These are phyloP conservation scores for Ampelomyces quisqualis DNA, from an alignment of 2,329 filamentous ascomycete genomes.

Conservation along the genomic window DNA sequence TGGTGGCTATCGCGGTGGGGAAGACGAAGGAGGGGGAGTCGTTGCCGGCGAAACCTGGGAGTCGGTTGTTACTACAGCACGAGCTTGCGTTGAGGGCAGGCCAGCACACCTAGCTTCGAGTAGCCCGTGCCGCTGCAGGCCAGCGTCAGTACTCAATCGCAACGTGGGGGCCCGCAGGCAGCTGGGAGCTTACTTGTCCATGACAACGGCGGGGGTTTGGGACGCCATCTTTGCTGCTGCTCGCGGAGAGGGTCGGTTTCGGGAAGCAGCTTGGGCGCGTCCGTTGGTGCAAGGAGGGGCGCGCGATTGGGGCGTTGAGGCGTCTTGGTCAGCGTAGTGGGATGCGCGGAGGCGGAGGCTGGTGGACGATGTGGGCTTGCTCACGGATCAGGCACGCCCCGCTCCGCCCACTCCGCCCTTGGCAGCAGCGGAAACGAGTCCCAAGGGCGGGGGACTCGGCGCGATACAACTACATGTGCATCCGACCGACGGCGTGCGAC, in stretches of 20 bases:
- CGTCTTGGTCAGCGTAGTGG: slow-evolving; percentile 37
- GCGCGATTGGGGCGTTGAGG: slow-evolving; percentile 25
- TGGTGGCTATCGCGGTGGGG: slow-evolving; percentile 96
- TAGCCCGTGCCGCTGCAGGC: slow-evolving; percentile 90
- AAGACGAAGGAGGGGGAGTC: slow-evolving; percentile 99
- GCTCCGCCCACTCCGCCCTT: slow-evolving; percentile 36
- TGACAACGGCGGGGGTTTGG: slow-evolving; percentile 99
- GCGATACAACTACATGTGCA: too few relatives aligned
- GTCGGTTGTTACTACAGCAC: slow-evolving; percentile 40
- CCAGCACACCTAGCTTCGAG: slow-evolving; percentile 85
- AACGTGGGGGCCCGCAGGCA: slow-evolving; percentile 29
- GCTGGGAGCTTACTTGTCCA: slow-evolving; percentile 89
- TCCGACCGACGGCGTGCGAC: too few relatives aligned
- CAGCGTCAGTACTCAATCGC: slow-evolving; percentile 40
- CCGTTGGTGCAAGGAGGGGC: slow-evolving; percentile 17
- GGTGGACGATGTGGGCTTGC: slow-evolving; percentile 29
- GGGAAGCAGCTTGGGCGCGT: slow-evolving; percentile 26
- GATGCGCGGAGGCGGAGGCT: slow-evolving; percentile 32
- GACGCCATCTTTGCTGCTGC: slow-evolving; percentile 71
- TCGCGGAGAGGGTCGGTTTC: slow-evolving; percentile 14
- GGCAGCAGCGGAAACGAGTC: slow-evolving; percentile 22
- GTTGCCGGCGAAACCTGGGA: slow-evolving; percentile 91
- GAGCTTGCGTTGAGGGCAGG: neutral
- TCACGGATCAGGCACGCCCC: slow-evolving; percentile 30
- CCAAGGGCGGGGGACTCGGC: slow-evolving; percentile 1